A percentile compares a stretch with the other conserved stretches of the same genome.
These are phyloP conservation scores for Shiraia bambusicola DNA, from an alignment of 2,329 filamentous ascomycete species.

Conservation along the genomic window DNA sequence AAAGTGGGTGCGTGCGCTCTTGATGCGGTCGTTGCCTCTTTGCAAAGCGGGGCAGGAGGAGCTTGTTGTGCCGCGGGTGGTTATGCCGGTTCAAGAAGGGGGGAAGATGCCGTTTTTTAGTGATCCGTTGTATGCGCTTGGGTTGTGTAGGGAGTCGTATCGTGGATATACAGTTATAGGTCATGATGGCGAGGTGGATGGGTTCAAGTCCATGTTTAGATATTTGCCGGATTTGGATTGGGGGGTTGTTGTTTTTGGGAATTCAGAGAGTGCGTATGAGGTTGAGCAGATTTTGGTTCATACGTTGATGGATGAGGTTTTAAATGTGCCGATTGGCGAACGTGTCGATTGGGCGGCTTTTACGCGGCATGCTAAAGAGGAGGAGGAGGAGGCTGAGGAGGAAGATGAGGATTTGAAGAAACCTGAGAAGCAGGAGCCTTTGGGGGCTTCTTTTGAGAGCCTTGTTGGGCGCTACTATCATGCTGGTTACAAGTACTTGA, in stretches of 20 bases:
- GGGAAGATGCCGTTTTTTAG: conserved; percentile 7
- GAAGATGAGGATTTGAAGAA: conserved; percentile 2
- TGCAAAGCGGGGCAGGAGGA: conserved; percentile 13
- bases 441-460: conserved; percentile 3
- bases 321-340: conserved; percentile 1
- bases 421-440: conserved; percentile 1
- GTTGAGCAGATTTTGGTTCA: conserved; percentile 10
- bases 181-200: conserved; percentile 11
- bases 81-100: no score
- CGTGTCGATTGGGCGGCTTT: conserved; percentile 7
- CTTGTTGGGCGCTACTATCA: conserved; percentile 10
- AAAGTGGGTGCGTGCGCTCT: conserved; percentile 27
- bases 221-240: conserved; percentile 13
- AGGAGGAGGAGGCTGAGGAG: conserved; percentile 4
- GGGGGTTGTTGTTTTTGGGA: conserved; percentile 13
- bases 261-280: conserved; percentile 6
- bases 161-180: conserved; percentile 11
- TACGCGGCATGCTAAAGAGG: conserved; percentile 1
- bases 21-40: conserved; percentile 12
- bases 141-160: conserved; percentile 10
- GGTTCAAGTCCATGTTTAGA: conserved; percentile 10
- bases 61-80: conserved; percentile 15
- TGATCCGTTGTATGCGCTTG: conserved; percentile 12
- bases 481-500: conserved; percentile 10
- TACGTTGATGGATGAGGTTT: conserved; percentile 9